Base-by-base conservation (phyloP, 345 rosid genomes). In the Rhizophora apiculata region DNA sequence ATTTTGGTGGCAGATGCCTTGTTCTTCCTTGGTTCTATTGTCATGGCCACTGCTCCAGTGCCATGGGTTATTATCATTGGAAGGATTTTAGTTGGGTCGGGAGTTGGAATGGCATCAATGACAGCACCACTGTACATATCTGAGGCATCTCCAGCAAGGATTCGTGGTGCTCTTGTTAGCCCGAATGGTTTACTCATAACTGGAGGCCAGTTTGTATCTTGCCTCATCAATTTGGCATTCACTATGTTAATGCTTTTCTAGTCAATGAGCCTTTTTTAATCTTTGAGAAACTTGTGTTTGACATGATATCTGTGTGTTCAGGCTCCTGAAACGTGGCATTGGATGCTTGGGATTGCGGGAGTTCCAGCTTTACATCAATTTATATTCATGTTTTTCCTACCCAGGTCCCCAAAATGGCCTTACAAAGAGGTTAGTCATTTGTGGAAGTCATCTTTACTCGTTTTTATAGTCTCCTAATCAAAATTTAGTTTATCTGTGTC, bases 21-120 rank as follows among this genome's bases (percentile, higher is more conserved):
- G 9, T 95, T 95, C 83, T 69, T 90, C 24, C 0, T 85, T 1
- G 99, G 98, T 2, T 89, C 96, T 0, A 5, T 87, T 0, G 59
- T 89, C 30, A 95, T 95, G 99, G 94, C 92, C 0, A 1, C 68
- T 9, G 89, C 99, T 74, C 92, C 92, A 0, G 86, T 75, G 53
- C 96, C 96, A 0, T 85, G 88, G 87, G 79, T 92, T 54, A 82
- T 92, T 39, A 81, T 92, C 51, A 0, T 89, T 1, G 99, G 97
- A 8, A 86, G 97, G 70, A 37, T 90, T 63, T 78, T 95, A 5
- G 92, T 92, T 18, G 99, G 99, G 2, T 74, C 90, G 2, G 99
- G 99, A 6, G 96, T 92, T 6, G 97, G 97, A 48, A 92, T 87
- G 93, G 99, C 96, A 57, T 95, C 99, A 55, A 90, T 92, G 96